Conservation (phyloP, 2,329 filamentous ascomycete genomes). For the Hymenoscyphus albidus region DNA sequence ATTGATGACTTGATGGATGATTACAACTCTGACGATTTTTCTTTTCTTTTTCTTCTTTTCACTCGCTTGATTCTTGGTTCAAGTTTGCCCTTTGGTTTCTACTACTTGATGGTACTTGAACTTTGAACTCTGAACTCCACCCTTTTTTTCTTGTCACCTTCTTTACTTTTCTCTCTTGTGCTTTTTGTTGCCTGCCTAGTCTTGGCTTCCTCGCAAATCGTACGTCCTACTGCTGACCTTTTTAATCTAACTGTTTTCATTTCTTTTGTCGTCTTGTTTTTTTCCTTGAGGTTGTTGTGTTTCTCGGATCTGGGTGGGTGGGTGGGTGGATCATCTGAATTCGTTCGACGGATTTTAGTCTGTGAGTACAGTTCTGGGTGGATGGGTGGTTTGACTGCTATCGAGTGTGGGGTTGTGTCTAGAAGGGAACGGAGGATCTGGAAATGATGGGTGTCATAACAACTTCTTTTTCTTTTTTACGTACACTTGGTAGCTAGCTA, state of each 20-base stretch:
- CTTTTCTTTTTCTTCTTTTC: slow-evolving; percentile 15
- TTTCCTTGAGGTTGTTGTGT: neutral
- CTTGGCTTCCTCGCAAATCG: no score
- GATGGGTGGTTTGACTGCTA: neutral
- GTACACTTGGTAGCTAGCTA: no score
- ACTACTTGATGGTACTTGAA: neutral
- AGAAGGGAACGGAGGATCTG: neutral
- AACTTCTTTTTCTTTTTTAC: no score
- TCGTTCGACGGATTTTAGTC: neutral
- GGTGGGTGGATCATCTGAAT: neutral
- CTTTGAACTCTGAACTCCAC: neutral
- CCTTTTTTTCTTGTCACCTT: neutral
- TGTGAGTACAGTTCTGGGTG: neutral
- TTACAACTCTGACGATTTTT: slow-evolving; percentile 30
- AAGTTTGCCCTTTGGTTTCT: slow-evolving; percentile 6
- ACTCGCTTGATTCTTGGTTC: slow-evolving; percentile 1
- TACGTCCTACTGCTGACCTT: no score
- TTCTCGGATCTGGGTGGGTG: neutral
- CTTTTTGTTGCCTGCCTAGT: neutral
- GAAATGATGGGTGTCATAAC: neutral
- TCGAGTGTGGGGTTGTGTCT: neutral
- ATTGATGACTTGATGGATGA: slow-evolving; percentile 27
- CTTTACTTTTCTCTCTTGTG: neutral
- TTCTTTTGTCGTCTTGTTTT: slow-evolving; percentile 7
- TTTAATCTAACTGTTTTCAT: no score